Percentiles rank a stretch among this genome's conserved stretches.
Conservation (phyloP, 2,329 filamentous ascomycete species). For the Colletotrichum sp. region DNA sequence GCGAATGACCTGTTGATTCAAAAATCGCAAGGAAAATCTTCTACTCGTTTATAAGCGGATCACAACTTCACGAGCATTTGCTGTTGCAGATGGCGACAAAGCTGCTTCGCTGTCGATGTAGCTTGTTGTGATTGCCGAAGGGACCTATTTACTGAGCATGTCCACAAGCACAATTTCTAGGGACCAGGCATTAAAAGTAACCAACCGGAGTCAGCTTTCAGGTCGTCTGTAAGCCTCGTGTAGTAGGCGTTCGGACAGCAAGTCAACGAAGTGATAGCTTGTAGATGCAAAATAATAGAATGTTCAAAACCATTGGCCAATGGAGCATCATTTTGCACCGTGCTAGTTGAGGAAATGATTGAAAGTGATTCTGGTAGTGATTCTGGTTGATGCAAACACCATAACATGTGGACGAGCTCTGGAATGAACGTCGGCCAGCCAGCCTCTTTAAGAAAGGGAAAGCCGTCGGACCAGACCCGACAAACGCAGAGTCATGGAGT, state of each 20-base stretch:
- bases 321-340: background rate
- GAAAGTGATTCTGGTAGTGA: no score
- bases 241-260: background rate
- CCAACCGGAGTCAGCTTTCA: background rate
- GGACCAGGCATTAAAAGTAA: background rate
- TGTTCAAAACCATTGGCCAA: background rate
- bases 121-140: background rate
- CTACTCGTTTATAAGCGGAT: background rate
- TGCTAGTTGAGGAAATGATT: background rate
- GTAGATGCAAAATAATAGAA: background rate
- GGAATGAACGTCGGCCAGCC: background rate
- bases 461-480: background rate
- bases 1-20: background rate
- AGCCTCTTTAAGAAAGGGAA: background rate
- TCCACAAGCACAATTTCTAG: background rate
- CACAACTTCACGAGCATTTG: background rate
- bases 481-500: background rate
- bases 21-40: background rate
- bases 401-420: background rate
- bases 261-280: background rate
- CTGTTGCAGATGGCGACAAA: background rate
- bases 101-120: background rate
- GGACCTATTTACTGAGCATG: background rate
- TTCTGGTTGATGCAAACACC: background rate
- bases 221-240: background rate